phyloP scores from a whole-genome alignment of 176 grass and related monocot species.

The Calamus simplicifolius region DNA sequence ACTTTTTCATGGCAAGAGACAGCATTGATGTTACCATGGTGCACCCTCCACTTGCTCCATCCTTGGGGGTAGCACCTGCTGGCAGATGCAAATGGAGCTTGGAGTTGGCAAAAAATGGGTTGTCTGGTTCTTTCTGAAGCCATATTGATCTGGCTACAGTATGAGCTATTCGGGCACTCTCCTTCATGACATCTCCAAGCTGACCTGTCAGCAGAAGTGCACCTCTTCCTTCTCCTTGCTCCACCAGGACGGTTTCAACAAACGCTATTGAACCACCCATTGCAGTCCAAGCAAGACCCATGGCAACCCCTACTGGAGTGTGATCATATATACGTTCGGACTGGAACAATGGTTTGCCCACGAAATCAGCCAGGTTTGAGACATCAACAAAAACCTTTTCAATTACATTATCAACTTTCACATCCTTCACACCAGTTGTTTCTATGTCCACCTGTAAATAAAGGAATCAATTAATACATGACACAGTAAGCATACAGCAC shows the following conservation, averaged over 20 bases:
- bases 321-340: conserved; percentile 88
- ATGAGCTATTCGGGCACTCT: conserved; percentile 91
- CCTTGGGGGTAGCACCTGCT: conserved; percentile 89
- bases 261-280: conserved; percentile 86
- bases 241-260: conserved; percentile 71
- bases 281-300: conserved; percentile 95
- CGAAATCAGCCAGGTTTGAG: conserved; percentile 72
- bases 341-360: conserved; percentile 96
- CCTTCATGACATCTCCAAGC: conserved; percentile 97
- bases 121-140: conserved; percentile 50
- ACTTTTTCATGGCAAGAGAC: conserved; percentile 76
- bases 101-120: conserved; percentile 62
- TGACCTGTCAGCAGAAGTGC: conserved; percentile 80
- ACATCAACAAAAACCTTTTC: conserved; percentile 65
- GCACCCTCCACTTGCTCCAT: conserved; percentile 84
- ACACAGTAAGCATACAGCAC: too few relatives aligned
- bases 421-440: background rate
- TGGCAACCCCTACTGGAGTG: conserved; percentile 90
- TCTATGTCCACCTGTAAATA: conserved; percentile 1
- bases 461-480: too few relatives aligned
- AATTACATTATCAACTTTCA: background rate
- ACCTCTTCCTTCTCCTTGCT: conserved; percentile 82
- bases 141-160: conserved; percentile 83
- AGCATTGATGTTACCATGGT: conserved; percentile 97
- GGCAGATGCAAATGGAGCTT: conserved; percentile 94